A percentile compares a stretch with the other conserved stretches of the same genome.
phyloP scores from a whole-genome alignment of 441 rosid genomes.

The Sinapis alba region DNA sequence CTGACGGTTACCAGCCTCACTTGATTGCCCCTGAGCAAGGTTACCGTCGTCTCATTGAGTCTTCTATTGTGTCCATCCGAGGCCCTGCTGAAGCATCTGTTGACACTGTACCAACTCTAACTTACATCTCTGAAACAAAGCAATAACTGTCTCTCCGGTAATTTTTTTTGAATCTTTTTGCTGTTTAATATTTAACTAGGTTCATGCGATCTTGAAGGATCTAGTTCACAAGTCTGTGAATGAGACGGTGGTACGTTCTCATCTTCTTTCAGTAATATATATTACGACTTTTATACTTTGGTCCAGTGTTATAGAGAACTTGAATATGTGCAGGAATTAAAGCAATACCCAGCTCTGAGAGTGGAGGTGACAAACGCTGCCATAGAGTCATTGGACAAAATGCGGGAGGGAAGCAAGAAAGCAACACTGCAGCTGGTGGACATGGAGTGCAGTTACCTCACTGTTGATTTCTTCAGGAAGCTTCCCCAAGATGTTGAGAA shows the following conservation, averaged over 20 bases:
- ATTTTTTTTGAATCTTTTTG: too few species aligned
- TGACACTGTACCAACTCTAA: conserved; percentile 76
- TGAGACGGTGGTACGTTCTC: too few species aligned
- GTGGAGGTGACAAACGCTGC: conserved; percentile 92
- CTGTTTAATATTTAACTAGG: too few species aligned
- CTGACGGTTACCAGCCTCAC: conserved; percentile 99
- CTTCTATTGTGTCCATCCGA: conserved; percentile 76
- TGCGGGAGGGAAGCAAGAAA: conserved; percentile 87
- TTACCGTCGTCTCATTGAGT: conserved; percentile 94
- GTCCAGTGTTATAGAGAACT: neutral
- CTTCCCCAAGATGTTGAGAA: conserved; percentile 97
- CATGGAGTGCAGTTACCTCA: conserved; percentile 89
- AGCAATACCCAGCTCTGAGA: conserved; percentile 94
- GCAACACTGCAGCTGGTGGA: conserved; percentile 89
- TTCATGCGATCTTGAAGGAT: too few species aligned
- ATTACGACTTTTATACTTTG: neutral
- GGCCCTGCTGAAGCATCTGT: conserved; percentile 99
- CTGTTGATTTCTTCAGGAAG: conserved; percentile 93
- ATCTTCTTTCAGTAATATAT: too few species aligned
- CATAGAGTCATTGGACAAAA: conserved; percentile 79
- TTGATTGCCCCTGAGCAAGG: conserved; percentile 99
- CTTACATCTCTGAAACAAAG: conserved; percentile 14
- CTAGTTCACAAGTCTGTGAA: too few species aligned
- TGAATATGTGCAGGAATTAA: conserved; percentile 69
- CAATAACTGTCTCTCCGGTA: too few species aligned